phyloP scores from a whole-genome alignment of 2,329 filamentous ascomycete species.

The Microdochium nivale region DNA sequence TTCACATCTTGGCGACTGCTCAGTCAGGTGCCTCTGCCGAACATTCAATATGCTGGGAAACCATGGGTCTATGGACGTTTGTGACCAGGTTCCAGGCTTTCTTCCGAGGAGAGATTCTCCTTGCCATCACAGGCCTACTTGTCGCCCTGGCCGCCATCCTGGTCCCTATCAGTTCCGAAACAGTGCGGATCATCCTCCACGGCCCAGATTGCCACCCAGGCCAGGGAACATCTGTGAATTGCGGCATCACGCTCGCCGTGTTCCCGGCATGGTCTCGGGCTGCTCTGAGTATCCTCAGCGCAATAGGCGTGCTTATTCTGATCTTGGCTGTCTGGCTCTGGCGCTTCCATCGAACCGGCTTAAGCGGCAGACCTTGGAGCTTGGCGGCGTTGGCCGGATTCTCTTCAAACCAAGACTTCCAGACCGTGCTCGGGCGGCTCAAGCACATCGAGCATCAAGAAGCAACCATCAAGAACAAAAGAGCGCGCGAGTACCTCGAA shows the following conservation, averaged over 20 bases:
- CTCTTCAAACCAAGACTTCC: conserved; percentile 17
- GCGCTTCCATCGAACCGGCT: conserved; percentile 24
- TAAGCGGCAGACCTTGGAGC: conserved; percentile 31
- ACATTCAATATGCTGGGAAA: conserved; percentile 32
- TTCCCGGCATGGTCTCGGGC: conserved; percentile 19
- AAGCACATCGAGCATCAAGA: conserved; percentile 4
- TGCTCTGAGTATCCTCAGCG: conserved; percentile 21
- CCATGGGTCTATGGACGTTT: conserved; percentile 26
- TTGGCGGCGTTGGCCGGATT: conserved; percentile 26
- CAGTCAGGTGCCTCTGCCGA: conserved; percentile 25
- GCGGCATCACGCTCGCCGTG: conserved; percentile 25
- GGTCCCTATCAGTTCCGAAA: conserved; percentile 30
- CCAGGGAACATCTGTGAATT: conserved; percentile 13
- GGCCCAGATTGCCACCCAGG: conserved; percentile 18
- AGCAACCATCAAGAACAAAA: conserved; percentile 8
- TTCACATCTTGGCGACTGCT: conserved; percentile 27
- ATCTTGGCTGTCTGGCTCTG: conserved; percentile 18
- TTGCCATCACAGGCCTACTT: conserved; percentile 26
- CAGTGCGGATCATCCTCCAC: conserved; percentile 26
- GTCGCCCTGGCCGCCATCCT: conserved; percentile 23
- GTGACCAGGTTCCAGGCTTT: conserved; percentile 23
- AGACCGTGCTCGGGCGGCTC: conserved; percentile 14
- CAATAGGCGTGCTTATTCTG: conserved; percentile 19
- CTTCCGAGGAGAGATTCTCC: conserved; percentile 23
- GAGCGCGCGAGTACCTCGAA: conserved; percentile 14